Conservation (phyloP, 2,329 filamentous ascomycete genomes). For the Geosmithia flava region DNA sequence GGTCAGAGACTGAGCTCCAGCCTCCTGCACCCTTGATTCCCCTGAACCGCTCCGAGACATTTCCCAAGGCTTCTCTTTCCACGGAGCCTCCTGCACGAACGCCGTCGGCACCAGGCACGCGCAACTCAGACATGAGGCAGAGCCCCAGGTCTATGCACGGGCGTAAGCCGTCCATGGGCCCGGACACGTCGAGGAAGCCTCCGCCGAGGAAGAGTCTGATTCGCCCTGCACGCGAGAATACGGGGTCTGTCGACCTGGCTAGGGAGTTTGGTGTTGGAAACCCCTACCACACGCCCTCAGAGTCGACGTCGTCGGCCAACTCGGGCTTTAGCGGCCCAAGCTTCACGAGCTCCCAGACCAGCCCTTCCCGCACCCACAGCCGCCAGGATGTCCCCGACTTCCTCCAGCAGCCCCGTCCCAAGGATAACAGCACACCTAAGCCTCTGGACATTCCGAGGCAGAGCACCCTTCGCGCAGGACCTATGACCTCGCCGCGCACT, state of each 20-base stretch:
- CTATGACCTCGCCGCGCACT: slow-evolving; percentile 11
- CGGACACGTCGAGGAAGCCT: slow-evolving; percentile 37
- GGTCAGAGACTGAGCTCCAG: slow-evolving; percentile 21
- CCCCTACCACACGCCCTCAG: slow-evolving; percentile 50
- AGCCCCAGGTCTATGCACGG: slow-evolving; percentile 8
- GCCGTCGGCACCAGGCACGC: slow-evolving; percentile 33
- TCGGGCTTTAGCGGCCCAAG: slow-evolving; percentile 47
- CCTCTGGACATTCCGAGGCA: not conserved
- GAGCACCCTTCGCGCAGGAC: slow-evolving; percentile 16
- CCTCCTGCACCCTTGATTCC: slow-evolving; percentile 20
- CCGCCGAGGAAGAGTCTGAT: slow-evolving; percentile 39
- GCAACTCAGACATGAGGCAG: slow-evolving; percentile 20
- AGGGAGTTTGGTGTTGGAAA: slow-evolving; percentile 49
- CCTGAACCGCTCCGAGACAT: slow-evolving; percentile 38
- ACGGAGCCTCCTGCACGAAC: slow-evolving; percentile 26
- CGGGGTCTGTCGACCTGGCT: slow-evolving; percentile 38
- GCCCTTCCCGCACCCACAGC: slow-evolving; percentile 17
- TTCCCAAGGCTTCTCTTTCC: slow-evolving; percentile 27
- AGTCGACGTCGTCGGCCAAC: slow-evolving; percentile 52
- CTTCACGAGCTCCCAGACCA: slow-evolving; percentile 48
- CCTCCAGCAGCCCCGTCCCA: slow-evolving; percentile 21
- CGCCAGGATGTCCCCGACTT: slow-evolving; percentile 42
- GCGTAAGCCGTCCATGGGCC: slow-evolving; percentile 30
- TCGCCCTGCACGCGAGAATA: slow-evolving; percentile 24
- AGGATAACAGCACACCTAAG: slow-evolving; percentile 5